phyloP scores from a whole-genome alignment of 108 stramenopile genomes.

The Pseudonitzschia delicatissima region DNA sequence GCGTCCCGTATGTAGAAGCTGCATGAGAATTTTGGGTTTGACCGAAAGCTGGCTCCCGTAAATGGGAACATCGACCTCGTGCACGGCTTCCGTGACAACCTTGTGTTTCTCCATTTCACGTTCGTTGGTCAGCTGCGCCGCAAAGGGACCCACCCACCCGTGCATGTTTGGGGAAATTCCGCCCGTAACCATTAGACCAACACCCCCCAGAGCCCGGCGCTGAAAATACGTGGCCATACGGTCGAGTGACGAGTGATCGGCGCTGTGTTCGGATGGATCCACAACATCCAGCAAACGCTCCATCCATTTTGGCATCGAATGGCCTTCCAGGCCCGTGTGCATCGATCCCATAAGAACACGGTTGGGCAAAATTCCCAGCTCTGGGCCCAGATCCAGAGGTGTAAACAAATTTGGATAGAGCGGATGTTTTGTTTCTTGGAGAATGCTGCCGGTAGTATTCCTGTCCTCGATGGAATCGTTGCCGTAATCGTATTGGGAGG shows the following conservation, averaged over 20 bases:
- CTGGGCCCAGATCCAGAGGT: slow-evolving; percentile 62
- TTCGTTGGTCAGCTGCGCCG: slow-evolving; percentile 82
- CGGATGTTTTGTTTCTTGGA: no score
- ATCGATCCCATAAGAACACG: slow-evolving; percentile 95
- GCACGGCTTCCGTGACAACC: slow-evolving; percentile 89
- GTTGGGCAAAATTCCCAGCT: slow-evolving; percentile 77
- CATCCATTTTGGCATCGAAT: slow-evolving; percentile 59
- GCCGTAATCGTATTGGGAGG: no score
- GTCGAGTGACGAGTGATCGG: slow-evolving; percentile 56
- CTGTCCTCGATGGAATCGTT: no score
- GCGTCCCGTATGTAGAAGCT: slow-evolving; percentile 93
- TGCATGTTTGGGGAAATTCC: slow-evolving; percentile 92
- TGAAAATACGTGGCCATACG: slow-evolving; percentile 94
- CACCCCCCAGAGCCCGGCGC: slow-evolving; percentile 89
- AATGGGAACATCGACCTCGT: slow-evolving; percentile 69
- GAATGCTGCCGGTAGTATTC: no score
- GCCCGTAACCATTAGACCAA: slow-evolving; percentile 96
- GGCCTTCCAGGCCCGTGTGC: slow-evolving; percentile 95
- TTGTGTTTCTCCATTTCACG: slow-evolving; percentile 83
- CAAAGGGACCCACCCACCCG: slow-evolving; percentile 92
- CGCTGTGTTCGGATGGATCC: slow-evolving; percentile 11
- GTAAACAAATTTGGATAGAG: slow-evolving; percentile 67
- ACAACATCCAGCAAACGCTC: slow-evolving; percentile 32
- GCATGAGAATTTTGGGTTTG: slow-evolving; percentile 69
- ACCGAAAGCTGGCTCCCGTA: slow-evolving; percentile 26